A percentile compares a stretch with the other conserved stretches of the same genome.
Conservation (phyloP, 768 basidiomycete genomes). For the Mycena sanguinolenta region DNA sequence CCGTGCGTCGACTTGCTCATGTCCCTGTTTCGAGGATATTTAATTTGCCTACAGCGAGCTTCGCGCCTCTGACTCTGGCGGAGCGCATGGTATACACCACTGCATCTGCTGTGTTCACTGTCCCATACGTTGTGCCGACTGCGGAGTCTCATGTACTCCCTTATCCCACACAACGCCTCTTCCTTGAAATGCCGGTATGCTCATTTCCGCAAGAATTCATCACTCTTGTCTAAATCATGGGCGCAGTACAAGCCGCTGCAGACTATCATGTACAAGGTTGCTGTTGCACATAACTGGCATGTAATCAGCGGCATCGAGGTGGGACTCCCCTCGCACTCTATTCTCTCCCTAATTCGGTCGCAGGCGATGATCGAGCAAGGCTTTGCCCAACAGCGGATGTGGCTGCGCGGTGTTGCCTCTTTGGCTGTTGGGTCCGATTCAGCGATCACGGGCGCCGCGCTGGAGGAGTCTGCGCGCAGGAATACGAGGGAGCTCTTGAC, state of each 20-base stretch:
- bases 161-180: conserved; percentile 46
- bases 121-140: conserved; percentile 44
- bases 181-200: conserved; percentile 52
- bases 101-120: conserved; percentile 45
- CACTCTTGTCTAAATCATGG: neutral
- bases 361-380: conserved; percentile 55
- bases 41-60: conserved; percentile 39
- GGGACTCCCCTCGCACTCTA: neutral
- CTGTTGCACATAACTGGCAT: conserved; percentile 51
- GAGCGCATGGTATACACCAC: conserved; percentile 52
- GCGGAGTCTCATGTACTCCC: conserved; percentile 38
- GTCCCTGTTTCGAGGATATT: too few species aligned
- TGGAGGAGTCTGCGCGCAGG: conserved; percentile 26
- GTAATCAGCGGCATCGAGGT: conserved; percentile 49
- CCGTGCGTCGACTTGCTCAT: conserved; percentile 40
- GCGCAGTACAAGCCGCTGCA: conserved; percentile 48
- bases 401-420: conserved; percentile 39
- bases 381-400: conserved; percentile 56
- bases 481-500: conserved; percentile 3
- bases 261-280: conserved; percentile 50
- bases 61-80: conserved; percentile 43
- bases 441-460: conserved; percentile 14
- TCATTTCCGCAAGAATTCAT: neutral
- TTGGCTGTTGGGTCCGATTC: conserved; percentile 32
- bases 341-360: neutral